phyloP scores from a whole-genome alignment of 2,329 filamentous ascomycete species.

The Scopulariopsis brevicaulis region DNA sequence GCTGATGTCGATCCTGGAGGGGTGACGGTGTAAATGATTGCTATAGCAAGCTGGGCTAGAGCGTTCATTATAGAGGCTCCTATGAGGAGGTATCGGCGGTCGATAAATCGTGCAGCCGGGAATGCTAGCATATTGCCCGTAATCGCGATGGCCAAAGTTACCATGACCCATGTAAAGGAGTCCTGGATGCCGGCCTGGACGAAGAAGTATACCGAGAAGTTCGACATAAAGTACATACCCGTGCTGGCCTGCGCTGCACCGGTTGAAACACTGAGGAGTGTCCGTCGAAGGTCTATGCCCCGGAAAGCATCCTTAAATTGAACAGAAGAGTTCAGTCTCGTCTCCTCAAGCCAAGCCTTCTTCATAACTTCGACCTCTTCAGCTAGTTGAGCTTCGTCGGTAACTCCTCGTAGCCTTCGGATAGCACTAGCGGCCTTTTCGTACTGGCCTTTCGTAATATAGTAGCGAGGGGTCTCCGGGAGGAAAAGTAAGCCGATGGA shows the following conservation, averaged over 20 bases:
- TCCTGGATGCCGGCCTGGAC: background rate
- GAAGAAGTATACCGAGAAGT: background rate
- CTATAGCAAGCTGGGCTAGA: too few species aligned
- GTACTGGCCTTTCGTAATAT: background rate
- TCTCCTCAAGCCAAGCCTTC: constrained; percentile 16
- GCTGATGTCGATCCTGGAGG: too few species aligned
- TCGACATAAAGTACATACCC: constrained; percentile 30
- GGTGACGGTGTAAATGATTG: too few species aligned
- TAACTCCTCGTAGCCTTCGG: constrained; percentile 18
- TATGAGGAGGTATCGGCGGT: constrained; percentile 22
- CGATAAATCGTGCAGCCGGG: constrained; percentile 23
- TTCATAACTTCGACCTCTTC: constrained; percentile 21
- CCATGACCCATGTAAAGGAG: background rate
- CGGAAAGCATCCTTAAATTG: constrained; percentile 32
- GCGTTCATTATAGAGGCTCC: too few species aligned
- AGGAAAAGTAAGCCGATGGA: constrained; percentile 19
- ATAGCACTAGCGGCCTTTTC: constrained; percentile 5
- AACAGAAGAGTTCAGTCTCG: constrained; percentile 7
- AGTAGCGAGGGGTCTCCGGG: constrained; percentile 26
- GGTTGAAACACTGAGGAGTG: constrained; percentile 26
- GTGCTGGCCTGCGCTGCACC: constrained; percentile 29
- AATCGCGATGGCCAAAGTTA: constrained; percentile 7
- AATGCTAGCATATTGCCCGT: constrained; percentile 26
- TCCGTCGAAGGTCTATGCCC: constrained; percentile 28
- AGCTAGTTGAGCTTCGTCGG: constrained; percentile 25